Base-by-base conservation (phyloP, 129 eudicot genomes). In the Saussurea involucrata region DNA sequence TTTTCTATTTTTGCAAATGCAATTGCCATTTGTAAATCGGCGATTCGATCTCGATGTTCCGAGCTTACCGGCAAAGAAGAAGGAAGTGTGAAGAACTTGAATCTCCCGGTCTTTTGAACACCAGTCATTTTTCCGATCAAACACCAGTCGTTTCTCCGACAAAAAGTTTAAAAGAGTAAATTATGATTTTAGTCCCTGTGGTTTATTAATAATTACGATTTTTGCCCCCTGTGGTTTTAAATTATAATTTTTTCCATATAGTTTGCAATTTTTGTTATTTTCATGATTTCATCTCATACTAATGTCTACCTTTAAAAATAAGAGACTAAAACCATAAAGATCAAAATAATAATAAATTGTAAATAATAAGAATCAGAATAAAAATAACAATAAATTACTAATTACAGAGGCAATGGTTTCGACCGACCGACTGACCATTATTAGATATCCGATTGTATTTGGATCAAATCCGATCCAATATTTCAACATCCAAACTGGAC, bases 11-110 rank as follows among this genome's bases (percentile, higher is more conserved):
- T 71, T 44, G 36, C 31, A 63, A 65, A 49, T 78, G 63, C 75
- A 74, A 73, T 67, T 55, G 84, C 46, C 84, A 80, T 80, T 34
- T 80, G 80, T 80, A 73, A 37, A 74, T 40, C 40, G 25, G 1
- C 33, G 4, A 66, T 73, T 72, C 22, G 63, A 34, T 37, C 29
- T 28, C 25, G 8, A 37, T 60, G 9, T 28, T 36, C 71, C 77
- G 71, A 34, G 68, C 49, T 6, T 74, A 22, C 22, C 53, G 58
- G 72, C 27, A 66, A 66, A 65, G 0, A 25, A 32, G 11, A 55
- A 67, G 18, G 82, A 78, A 69, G 34, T 34, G 69, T 20, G 11
- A 73, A 73, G 9, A 63, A 63, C 61, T 65, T 61, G 24, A 29
- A 66, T 34, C 71, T 66, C 71, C 36, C 4, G 18, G 1, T 4